Evolutionary conservation across 441 rosid genomes (phyloP).

Genomic region (Breynia disticha): DNA sequence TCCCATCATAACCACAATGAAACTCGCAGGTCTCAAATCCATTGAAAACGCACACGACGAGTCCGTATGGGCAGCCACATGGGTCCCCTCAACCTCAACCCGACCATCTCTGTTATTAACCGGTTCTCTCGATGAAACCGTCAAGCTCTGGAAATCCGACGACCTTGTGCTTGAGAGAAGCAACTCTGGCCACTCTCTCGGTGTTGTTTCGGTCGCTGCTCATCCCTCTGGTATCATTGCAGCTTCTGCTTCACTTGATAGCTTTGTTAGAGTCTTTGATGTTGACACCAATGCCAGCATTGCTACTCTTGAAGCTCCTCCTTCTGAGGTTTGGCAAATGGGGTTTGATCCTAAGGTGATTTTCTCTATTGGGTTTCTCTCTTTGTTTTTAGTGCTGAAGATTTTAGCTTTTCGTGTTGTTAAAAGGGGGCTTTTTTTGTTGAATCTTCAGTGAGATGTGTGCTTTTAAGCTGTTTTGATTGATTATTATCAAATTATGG

Average conservation of each 20-base stretch:
- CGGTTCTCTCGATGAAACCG: conserved; percentile 91
- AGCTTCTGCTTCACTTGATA: conserved; percentile 81
- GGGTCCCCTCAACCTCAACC: conserved; percentile 70
- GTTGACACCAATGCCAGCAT: conserved; percentile 81
- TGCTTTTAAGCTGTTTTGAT: too few relatives aligned
- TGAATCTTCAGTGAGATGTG: too few relatives aligned
- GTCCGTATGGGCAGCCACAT: conserved; percentile 82
- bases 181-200: conserved; percentile 84
- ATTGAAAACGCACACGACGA: conserved; percentile 81
- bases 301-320: conserved; percentile 87
- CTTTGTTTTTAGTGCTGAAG: too few relatives aligned
- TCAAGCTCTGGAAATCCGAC: conserved; percentile 74
- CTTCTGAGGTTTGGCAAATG: conserved; percentile 97
- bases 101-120: conserved; percentile 66
- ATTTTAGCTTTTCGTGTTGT: too few relatives aligned
- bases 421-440: too few relatives aligned
- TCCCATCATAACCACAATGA: too few relatives aligned
- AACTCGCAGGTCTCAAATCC: conserved; percentile 77
- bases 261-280: conserved; percentile 88
- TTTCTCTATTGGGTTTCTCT: too few relatives aligned
- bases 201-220: conserved; percentile 88
- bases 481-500: too few relatives aligned
- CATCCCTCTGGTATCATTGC: conserved; percentile 93
- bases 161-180: conserved; percentile 65
- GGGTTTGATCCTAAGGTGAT: conserved; percentile 80